These are phyloP conservation scores for Saposhnikovia divaricata DNA, from an alignment of 129 eudicot species.

Conservation along the genomic window DNA sequence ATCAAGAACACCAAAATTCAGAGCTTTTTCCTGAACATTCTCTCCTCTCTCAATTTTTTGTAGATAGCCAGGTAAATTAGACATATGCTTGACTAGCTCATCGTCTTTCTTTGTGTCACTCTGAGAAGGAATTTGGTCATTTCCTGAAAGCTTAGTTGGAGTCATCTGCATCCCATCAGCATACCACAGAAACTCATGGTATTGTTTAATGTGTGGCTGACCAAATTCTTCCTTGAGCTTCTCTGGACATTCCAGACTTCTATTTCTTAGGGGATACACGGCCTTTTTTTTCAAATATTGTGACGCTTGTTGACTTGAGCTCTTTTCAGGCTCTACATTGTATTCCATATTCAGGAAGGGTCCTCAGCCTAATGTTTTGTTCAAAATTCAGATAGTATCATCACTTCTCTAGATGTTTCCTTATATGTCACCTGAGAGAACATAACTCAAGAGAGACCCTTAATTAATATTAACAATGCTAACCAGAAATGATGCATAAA, in stretches of 20 bases:
- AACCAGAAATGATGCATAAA: not conserved
- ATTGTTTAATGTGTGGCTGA: slow-evolving; percentile 24
- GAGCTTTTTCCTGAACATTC: slow-evolving; percentile 59
- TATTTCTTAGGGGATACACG: slow-evolving; percentile 22
- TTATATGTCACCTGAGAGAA: slow-evolving; percentile 13
- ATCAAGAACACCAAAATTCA: slow-evolving; percentile 89
- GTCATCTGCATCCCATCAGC: slow-evolving; percentile 12
- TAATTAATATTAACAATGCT: not conserved
- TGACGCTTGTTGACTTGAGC: slow-evolving; percentile 31
- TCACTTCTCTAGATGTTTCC: slow-evolving; percentile 8
- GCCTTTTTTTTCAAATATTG: slow-evolving; percentile 29
- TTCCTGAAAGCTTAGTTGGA: slow-evolving; percentile 17
- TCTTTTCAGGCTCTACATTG: slow-evolving; percentile 26
- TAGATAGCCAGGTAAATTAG: slow-evolving; percentile 66
- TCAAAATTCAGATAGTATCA: slow-evolving; percentile 12
- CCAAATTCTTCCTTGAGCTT: slow-evolving; percentile 29
- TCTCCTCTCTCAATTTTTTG: slow-evolving; percentile 48
- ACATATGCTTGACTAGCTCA: slow-evolving; percentile 76
- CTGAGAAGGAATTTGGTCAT: slow-evolving; percentile 15
- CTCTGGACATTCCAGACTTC: slow-evolving; percentile 24
- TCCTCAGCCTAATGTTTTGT: slow-evolving; percentile 3
- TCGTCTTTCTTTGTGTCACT: slow-evolving; percentile 30
- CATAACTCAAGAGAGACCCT: slow-evolving; percentile 1
- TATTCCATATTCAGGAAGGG: slow-evolving; percentile 28
- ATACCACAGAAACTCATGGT: slow-evolving; percentile 8